phyloP scores from a whole-genome alignment of 192 early-diverging fungal genomes.

The Phlyctochytrium arcticum region DNA sequence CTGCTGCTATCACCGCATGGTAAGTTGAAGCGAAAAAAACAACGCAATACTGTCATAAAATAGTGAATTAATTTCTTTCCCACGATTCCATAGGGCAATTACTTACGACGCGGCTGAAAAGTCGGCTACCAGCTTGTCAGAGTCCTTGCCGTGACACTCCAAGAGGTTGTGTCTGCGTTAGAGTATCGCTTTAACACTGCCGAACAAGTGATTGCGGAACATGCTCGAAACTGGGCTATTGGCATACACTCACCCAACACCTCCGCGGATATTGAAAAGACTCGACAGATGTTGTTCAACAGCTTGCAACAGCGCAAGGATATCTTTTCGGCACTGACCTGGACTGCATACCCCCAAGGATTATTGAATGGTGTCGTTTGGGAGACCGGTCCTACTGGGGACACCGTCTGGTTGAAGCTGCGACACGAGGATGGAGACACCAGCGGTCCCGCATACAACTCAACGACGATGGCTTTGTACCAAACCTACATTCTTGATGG shows the following conservation, averaged over 20 bases:
- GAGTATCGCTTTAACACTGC: neutral
- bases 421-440: neutral
- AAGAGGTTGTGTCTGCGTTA: neutral
- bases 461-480: neutral
- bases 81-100: constrained; percentile 10
- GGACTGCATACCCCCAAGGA: neutral
- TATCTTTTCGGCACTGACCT: neutral
- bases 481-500: neutral
- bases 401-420: neutral
- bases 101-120: neutral
- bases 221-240: constrained; percentile 5
- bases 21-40: neutral
- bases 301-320: neutral
- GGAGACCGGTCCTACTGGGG: neutral
- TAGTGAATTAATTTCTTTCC: too few species aligned
- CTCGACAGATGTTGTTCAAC: neutral
- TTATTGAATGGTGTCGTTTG: neutral
- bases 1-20: constrained; percentile 1
- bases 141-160: neutral
- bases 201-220: neutral
- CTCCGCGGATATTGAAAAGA: neutral
- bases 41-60: too few species aligned
- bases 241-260: neutral
- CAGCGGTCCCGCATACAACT: too few species aligned
- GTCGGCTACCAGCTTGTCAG: neutral